Evolutionary conservation across 2,329 filamentous ascomycete genomes (phyloP), one percentile per base, ranked within the genome.

Genomic region (Beauveria sp.): DNA sequence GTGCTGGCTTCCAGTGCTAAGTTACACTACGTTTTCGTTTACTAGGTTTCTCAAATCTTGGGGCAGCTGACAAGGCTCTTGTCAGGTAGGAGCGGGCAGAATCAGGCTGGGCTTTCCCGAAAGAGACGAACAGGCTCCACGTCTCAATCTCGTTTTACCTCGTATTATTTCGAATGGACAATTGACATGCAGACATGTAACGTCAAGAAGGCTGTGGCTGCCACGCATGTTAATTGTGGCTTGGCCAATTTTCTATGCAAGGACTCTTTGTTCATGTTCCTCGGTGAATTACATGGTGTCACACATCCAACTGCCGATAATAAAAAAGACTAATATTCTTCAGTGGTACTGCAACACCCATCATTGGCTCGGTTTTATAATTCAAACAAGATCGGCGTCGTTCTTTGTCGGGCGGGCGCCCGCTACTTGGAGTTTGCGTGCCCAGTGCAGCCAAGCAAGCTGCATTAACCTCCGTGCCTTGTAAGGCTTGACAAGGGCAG

Each of bases 381-480:
- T 14, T 10, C 34, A 38, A 5, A 38, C 34, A 38, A 38, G 34
- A 38, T 38, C 34, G 34, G 34, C 34, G 34, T 34, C 30, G 10
- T 38, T 38, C 34, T 38, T 38, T 38, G 34, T 38, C 10, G 34
- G 5, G 34, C 34, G 26, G 3, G 6, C 20, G 5, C 18, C 3
- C 12, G n/a, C 14, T 10, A 18, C 30, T 8, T 34, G 51, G 2
- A 22, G 38, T 40, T 34, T 50, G 45, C 5, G 65, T 67, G 20
- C 62, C 63, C 24, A 68, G 49, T 42, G 66, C 68, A 12, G 65
- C 68, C 55, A 71, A 43, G 53, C 70, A 72, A 1, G 65, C 56
- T 47, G 64, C 60, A 61, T 70, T 67, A 59, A 68, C 73, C 9
- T 64, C 51, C 3, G 22, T 24, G 22, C 22, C 22, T 24, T 24